Evolutionary conservation across 306 rosid genomes (phyloP).

Genomic region (Abrus precatorius): DNA sequence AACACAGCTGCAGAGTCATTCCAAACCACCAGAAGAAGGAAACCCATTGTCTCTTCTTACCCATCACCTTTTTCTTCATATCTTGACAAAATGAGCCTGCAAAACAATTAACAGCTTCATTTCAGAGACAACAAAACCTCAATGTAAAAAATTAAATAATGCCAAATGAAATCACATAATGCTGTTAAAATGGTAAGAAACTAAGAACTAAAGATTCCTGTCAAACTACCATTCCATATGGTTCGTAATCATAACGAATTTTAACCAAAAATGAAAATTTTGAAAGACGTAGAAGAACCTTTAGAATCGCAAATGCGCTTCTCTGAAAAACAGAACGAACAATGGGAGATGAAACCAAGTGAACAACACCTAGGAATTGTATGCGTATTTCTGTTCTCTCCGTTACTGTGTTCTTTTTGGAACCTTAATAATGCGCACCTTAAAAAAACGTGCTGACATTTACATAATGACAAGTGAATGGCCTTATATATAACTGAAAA

Average conservation of each 20-base stretch:
- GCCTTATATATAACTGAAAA: conserved; percentile 38
- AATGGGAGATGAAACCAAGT: conserved; percentile 35
- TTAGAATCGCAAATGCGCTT: background rate
- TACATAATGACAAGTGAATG: conserved; percentile 51
- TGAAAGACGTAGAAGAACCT: conserved; percentile 41
- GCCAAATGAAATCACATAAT: background rate
- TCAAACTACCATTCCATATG: conserved; percentile 20
- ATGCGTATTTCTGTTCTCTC: background rate
- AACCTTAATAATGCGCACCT: conserved; percentile 25
- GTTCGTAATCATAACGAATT: background rate
- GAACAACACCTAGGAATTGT: conserved; percentile 15
- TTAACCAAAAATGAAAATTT: background rate
- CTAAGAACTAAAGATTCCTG: conserved; percentile 11
- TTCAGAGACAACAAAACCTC: background rate
- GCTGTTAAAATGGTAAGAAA: conserved; percentile 6
- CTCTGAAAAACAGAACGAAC: conserved; percentile 29
- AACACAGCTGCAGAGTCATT: conserved; percentile 46
- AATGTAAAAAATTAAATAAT: conserved; percentile 4
- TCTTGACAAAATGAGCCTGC: conserved; percentile 25
- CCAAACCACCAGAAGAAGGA: conserved; percentile 52
- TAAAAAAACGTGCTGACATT: conserved; percentile 39
- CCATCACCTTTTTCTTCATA: conserved; percentile 48
- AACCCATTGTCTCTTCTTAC: conserved; percentile 22
- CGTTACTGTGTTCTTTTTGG: conserved; percentile 30
- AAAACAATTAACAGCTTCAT: conserved; percentile 34